Conservation (phyloP, 257 asterid genomes). For the Solanum arcanum region DNA sequence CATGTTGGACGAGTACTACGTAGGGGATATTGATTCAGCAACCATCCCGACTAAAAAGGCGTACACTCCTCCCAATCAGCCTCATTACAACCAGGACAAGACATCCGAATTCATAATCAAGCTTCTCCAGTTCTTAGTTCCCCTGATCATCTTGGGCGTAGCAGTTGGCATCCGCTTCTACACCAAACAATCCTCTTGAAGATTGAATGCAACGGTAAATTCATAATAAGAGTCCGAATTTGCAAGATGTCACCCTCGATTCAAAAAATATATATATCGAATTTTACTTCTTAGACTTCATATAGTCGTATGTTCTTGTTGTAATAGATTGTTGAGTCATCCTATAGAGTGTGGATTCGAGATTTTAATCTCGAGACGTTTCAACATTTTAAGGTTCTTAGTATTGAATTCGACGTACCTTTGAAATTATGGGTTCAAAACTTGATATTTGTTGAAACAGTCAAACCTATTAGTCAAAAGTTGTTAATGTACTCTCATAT, state of each 20-base stretch:
- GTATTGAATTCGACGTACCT: neutral
- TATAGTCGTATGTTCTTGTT: neutral
- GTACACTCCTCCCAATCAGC: slow-evolving; percentile 52
- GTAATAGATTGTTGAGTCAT: neutral
- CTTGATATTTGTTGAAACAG: neutral
- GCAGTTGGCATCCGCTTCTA: slow-evolving; percentile 77
- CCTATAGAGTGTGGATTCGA: neutral
- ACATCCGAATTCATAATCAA: slow-evolving; percentile 51
- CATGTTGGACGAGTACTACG: slow-evolving; percentile 49
- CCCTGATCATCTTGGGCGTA: slow-evolving; percentile 51
- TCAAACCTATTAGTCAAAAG: neutral
- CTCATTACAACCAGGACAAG: slow-evolving; percentile 46
- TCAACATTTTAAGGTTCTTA: neutral
- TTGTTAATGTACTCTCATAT: neutral
- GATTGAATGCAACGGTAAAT: neutral
- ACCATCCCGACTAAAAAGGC: slow-evolving; percentile 31
- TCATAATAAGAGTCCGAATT: neutral
- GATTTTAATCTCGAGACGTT: neutral
- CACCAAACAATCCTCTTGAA: slow-evolving; percentile 52
- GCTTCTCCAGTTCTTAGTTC: slow-evolving; percentile 79
- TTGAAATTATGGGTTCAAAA: neutral
- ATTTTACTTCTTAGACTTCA: neutral
- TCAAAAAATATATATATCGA: neutral
- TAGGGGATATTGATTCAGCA: slow-evolving; percentile 51
- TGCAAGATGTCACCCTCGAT: neutral